Evolutionary conservation across 164 flowering plant genomes (phyloP), one percentile per base, ranked within the genome.

Genomic region (Cinnamomum micranthum): DNA sequence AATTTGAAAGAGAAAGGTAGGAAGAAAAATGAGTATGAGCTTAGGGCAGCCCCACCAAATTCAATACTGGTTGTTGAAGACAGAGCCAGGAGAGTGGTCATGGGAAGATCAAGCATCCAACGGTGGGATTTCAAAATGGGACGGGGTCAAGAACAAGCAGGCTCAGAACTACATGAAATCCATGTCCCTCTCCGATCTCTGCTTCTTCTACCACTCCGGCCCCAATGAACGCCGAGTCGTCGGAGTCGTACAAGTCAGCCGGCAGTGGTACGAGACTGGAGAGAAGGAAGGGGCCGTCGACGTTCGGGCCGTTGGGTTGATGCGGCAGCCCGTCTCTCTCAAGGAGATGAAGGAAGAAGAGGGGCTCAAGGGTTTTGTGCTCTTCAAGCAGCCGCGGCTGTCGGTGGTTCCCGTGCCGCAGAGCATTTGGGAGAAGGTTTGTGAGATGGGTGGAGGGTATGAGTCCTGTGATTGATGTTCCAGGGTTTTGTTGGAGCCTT

Each of bases 181-280:
- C 66, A 94, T 96, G 98, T 73, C 68, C 11, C 51, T 81, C 2
- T 76, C 82, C 23, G 99, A 96, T 75, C 91, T 88, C 80, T 92
- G 97, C 81, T 88, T 94, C 89, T 96, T 96, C 92, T 96, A 96
- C 86, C 99, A 96, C 82, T 92, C 97, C 2, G 98, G 98, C 7
- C 11, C 89, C 74, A 87, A 83, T 50, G 74, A 89, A 22, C 92
- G 97, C 27, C 84, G 91, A 41, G 82, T 94, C 5, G 96, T 96
- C 47, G 98, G 99, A 47, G 97, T 94, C 6, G 97, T 90, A 15
- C 50, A 78, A 59, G 97, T 96, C 6, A 78, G 68, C 7, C 86
- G 84, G 4, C 90, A 90, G 71, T 93, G 97, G 93, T 92, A 93
- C 70, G 50, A 59, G 1, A 81, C 71, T 47, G 77, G 63, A 22